Evolutionary conservation across 2,329 filamentous ascomycete species (phyloP).

Genomic region (Zelopaecilomyces penicillatus): DNA sequence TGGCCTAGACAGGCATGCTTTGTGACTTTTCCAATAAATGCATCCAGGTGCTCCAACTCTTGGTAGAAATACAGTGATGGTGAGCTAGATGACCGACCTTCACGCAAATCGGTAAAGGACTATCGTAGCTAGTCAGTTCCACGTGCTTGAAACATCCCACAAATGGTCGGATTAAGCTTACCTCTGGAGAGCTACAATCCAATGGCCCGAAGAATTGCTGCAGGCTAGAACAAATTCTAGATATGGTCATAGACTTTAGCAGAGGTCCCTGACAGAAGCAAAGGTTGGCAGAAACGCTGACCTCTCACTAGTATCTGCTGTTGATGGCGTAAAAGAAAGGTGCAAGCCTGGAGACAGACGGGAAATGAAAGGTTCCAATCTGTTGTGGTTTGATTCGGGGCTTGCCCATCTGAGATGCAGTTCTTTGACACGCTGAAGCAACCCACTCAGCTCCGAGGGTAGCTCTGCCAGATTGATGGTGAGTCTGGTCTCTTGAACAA

Average conservation of each 20-base stretch:
- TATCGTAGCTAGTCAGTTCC: conserved; percentile 26
- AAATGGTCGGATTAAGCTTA: conserved; percentile 7
- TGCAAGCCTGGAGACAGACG: conserved; percentile 74
- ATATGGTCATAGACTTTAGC: conserved; percentile 21
- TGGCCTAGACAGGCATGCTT: conserved; percentile 40
- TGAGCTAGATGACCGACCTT: conserved; percentile 26
- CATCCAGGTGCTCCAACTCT: conserved; percentile 46
- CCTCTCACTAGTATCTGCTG: neutral
- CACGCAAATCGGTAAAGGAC: conserved; percentile 50
- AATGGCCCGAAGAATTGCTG: conserved; percentile 45
- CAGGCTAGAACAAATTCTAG: conserved; percentile 50
- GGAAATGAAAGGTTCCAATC: conserved; percentile 63
- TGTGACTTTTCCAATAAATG: conserved; percentile 46
- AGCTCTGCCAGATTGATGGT: conserved; percentile 69
- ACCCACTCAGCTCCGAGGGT: conserved; percentile 53
- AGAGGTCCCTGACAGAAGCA: conserved; percentile 16
- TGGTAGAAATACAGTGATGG: conserved; percentile 65
- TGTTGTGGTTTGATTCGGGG: conserved; percentile 40
- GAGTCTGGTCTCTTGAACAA: conserved; percentile 69
- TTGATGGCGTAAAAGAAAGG: conserved; percentile 59
- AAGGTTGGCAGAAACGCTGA: no score
- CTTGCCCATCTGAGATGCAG: conserved; percentile 76
- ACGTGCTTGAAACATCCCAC: neutral
- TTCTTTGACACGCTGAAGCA: conserved; percentile 58
- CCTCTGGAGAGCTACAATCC: conserved; percentile 39